A percentile compares a stretch with the other conserved stretches of the same genome.
phyloP scores from a whole-genome alignment of 2,329 filamentous ascomycete genomes.

The Sclerotinia spermophila region DNA sequence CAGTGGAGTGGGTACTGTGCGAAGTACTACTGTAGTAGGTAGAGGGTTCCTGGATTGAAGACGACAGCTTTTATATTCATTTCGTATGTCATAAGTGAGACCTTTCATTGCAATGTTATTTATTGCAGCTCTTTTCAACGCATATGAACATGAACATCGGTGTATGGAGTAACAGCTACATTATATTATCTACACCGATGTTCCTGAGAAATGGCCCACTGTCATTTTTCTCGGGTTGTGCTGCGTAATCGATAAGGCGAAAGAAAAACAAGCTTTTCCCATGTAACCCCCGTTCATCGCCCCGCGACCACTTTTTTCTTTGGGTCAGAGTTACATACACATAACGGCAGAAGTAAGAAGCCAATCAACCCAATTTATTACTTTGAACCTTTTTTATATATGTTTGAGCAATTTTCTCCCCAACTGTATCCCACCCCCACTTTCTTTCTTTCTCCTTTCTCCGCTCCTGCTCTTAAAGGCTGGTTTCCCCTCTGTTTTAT shows the following conservation, averaged over 20 bases:
- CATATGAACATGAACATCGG: background rate
- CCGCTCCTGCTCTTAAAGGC: background rate
- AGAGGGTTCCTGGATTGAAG: background rate
- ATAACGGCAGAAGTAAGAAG: background rate
- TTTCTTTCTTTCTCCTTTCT: background rate
- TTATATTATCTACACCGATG: background rate
- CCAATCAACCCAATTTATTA: background rate
- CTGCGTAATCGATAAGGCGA: conserved; percentile 14
- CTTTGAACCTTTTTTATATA: background rate
- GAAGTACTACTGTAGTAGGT: background rate
- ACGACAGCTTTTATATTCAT: background rate
- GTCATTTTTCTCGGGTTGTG: background rate
- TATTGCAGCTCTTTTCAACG: background rate
- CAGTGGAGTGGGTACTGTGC: no score
- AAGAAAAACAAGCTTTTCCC: conserved; percentile 12
- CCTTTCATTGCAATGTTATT: background rate
- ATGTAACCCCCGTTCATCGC: background rate
- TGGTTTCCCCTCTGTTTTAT: background rate
- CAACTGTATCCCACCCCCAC: background rate
- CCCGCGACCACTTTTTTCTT: background rate
- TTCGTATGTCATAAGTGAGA: background rate
- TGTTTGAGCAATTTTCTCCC: background rate
- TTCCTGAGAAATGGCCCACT: background rate
- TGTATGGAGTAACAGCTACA: background rate
- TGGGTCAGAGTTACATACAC: background rate